Percentiles rank a stretch among this genome's conserved stretches.
Conservation (phyloP, 2,329 filamentous ascomycete genomes). For the Penicillium glabrum region DNA sequence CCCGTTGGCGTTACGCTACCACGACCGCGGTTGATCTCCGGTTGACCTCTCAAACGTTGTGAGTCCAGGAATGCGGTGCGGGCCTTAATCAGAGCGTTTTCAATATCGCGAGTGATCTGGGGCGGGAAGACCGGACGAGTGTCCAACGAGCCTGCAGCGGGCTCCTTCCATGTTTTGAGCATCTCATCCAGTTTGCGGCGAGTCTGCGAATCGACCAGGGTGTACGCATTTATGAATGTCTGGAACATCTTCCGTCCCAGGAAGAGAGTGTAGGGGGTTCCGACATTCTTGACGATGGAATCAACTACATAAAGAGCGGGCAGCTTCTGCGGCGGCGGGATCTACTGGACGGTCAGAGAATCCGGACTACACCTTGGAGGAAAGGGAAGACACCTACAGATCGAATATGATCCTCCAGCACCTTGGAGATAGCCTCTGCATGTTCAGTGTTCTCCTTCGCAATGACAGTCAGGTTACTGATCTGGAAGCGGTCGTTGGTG, state of each 20-base stretch:
- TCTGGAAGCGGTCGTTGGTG: constrained; percentile 89
- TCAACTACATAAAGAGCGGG: constrained; percentile 97
- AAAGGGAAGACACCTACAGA: constrained; percentile 66
- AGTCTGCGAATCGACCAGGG: constrained; percentile 77
- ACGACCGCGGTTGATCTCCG: constrained; percentile 55
- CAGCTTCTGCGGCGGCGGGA: constrained; percentile 81
- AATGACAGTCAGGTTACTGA: constrained; percentile 95
- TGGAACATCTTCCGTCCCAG: constrained; percentile 87
- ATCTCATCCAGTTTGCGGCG: constrained; percentile 94
- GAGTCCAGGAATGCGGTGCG: constrained; percentile 54
- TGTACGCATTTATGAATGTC: constrained; percentile 96
- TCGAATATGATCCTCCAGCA: constrained; percentile 89
- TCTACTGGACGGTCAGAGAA: constrained; percentile 55
- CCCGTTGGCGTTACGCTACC: constrained; percentile 56
- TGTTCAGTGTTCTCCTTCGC: constrained; percentile 96
- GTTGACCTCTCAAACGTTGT: constrained; percentile 53
- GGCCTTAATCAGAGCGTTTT: constrained; percentile 89
- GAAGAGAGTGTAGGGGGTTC: constrained; percentile 94
- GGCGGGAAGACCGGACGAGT: constrained; percentile 87
- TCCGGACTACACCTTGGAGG: constrained; percentile 5
- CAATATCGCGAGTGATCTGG: constrained; percentile 85
- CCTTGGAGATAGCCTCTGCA: constrained; percentile 87
- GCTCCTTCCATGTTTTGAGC: constrained; percentile 97
- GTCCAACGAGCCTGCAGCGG: constrained; percentile 89
- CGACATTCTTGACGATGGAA: constrained; percentile 97